Conservation (phyloP, 306 rosid species). For the Rosa chinensis region DNA sequence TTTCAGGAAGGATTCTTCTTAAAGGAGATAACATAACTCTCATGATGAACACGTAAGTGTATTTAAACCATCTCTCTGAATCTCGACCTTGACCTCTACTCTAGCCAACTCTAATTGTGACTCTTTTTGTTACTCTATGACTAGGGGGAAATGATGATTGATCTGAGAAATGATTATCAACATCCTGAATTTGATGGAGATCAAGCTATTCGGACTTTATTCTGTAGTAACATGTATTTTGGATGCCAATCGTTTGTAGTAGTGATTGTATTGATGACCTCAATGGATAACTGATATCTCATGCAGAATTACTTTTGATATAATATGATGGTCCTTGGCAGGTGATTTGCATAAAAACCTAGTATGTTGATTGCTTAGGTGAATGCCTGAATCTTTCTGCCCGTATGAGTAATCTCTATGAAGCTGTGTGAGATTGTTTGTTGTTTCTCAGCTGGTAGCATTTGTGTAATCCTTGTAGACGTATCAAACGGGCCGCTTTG, state of each 20-base stretch:
- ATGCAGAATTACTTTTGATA: not conserved
- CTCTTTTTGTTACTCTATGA: not conserved
- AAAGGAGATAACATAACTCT: conserved; percentile 90
- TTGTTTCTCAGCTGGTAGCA: not conserved
- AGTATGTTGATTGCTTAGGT: not conserved
- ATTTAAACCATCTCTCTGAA: conserved; percentile 6
- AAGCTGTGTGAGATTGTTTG: not conserved
- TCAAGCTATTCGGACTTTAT: conserved; percentile 5
- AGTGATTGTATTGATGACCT: not conserved
- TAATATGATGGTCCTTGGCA: not conserved
- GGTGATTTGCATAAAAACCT: not conserved
- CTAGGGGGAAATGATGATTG: conserved; percentile 65
- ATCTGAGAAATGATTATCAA: not conserved
- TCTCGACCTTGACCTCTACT: not conserved
- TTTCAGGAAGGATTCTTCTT: conserved; percentile 79
- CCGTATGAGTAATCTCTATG: not conserved
- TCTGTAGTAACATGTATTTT: not conserved
- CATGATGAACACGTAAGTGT: conserved; percentile 83
- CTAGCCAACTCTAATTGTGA: not conserved
- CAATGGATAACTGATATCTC: not conserved
- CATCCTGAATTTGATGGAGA: not conserved
- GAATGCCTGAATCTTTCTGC: not conserved
- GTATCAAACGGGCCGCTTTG: too few relatives aligned
- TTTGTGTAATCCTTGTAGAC: not conserved
- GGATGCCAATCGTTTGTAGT: not conserved